Evolutionary conservation across 371 early-diverging fungal species (phyloP).

Genomic region (Actinomortierella ambigua): DNA sequence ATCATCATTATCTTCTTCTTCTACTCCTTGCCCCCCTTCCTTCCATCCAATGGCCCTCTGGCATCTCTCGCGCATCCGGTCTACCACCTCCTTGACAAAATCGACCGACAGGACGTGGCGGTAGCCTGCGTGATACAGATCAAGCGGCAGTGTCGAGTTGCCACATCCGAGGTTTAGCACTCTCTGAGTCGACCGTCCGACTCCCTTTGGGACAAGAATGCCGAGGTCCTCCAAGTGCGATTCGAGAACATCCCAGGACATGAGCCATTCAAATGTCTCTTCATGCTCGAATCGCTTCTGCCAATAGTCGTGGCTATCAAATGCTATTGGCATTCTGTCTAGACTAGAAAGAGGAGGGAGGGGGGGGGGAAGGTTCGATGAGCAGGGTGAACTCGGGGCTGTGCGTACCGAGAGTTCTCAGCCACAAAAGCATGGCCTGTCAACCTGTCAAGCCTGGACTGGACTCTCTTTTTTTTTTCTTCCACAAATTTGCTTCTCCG

Average conservation of each 20-base stretch:
- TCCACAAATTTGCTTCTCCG: no score
- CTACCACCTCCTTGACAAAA: constrained; percentile 27
- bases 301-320: constrained; percentile 34
- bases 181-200: constrained; percentile 7
- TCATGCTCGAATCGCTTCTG: constrained; percentile 18
- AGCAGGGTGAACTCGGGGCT: no score
- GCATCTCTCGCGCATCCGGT: constrained; percentile 24
- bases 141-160: constrained; percentile 31
- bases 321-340: constrained; percentile 12
- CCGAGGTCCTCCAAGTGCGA: constrained; percentile 8
- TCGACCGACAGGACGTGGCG: constrained; percentile 26
- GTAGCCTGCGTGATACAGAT: constrained; percentile 23
- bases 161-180: constrained; percentile 37
- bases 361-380: no score
- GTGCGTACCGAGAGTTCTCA: no score
- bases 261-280: constrained; percentile 30
- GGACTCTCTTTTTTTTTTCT: no score
- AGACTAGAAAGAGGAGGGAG: neutral
- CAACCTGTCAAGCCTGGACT: no score
- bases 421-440: no score
- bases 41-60: constrained; percentile 30
- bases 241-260: constrained; percentile 32
- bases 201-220: neutral
- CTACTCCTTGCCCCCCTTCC: no score
- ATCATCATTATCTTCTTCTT: no score